Evolutionary conservation across 2,329 filamentous ascomycete species (phyloP).

Genomic region (Alternaria gansuensis): DNA sequence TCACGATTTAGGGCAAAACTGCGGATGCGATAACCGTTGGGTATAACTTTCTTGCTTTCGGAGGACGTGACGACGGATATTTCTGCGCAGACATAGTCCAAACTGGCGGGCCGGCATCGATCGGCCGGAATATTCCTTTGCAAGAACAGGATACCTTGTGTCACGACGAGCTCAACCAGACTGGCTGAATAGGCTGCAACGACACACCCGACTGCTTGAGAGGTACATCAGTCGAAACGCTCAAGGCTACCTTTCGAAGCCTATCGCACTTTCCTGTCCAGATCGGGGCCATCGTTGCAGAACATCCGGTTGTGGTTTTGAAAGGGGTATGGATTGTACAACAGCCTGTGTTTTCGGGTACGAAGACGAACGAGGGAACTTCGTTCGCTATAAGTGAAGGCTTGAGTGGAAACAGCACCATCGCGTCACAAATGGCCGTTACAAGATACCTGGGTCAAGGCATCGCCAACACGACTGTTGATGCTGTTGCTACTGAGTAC

Average conservation of each 20-base stretch:
- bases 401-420: neutral
- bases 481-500: neutral
- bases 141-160: constrained; percentile 16
- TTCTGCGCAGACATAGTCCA: neutral
- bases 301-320: constrained; percentile 32
- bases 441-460: neutral
- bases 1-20: constrained; percentile 66
- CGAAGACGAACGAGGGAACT: constrained; percentile 68
- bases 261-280: neutral
- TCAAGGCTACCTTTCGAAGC: neutral
- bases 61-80: constrained; percentile 37
- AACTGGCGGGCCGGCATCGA: neutral
- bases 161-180: constrained; percentile 12
- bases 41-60: constrained; percentile 41
- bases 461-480: neutral
- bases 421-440: neutral
- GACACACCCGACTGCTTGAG: constrained; percentile 14
- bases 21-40: constrained; percentile 65
- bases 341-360: constrained; percentile 67
- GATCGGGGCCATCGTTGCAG: neutral
- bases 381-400: constrained; percentile 1
- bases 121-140: constrained; percentile 8
- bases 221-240: neutral
- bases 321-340: constrained; percentile 64
- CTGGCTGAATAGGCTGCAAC: constrained; percentile 7